Evolutionary conservation across 148 eudicot genomes (phyloP), one percentile per base, ranked within the genome.

Genomic region (Vaccinium macrocarpon): DNA sequence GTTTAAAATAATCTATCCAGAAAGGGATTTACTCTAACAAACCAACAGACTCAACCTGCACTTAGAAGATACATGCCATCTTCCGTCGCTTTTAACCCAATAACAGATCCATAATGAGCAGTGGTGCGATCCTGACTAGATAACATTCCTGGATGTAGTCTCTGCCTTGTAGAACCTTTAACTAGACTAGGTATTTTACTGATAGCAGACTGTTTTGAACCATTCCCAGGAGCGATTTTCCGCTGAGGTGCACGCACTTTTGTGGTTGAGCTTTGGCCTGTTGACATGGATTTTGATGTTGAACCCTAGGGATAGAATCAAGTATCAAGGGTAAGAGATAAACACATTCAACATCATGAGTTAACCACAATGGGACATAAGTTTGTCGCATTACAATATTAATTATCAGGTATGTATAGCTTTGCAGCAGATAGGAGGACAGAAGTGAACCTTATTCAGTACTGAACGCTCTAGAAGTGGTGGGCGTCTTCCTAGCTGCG

Each of bases 31-130:
- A 78, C 49, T 68, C 73, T 35, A 35, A 16, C 80, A 49, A 49
- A 62, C 35, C 25, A 15, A 51, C 62, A 73, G 66, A 85, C 35
- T 71, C 85, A 87, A 97, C 99, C 99, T 95, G 99, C 93, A 90
- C 99, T 97, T 42, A 97, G 84, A 89, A 97, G 96, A 88, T 93
- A 92, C 95, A 91, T 92, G 90, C 98, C 98, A 88, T 97, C 99
- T 62, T 92, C 95, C 46, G 97, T 97, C 82, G 88, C 87, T 87
- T 93, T 97, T 57, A 97, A 86, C 77, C 97, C 98, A 83, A 93
- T 92, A 32, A 97, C 95, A 83, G 95, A 93, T 79, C 99, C 99
- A 87, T 97, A 97, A 87, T 97, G 99, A 66, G 95, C 97, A 83
- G 97, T 95, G 75, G 97, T 94, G 78, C 94, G 97, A 92, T 97